Base-by-base conservation (phyloP, 768 basidiomycete genomes). In the Hypholoma sublateritium region DNA sequence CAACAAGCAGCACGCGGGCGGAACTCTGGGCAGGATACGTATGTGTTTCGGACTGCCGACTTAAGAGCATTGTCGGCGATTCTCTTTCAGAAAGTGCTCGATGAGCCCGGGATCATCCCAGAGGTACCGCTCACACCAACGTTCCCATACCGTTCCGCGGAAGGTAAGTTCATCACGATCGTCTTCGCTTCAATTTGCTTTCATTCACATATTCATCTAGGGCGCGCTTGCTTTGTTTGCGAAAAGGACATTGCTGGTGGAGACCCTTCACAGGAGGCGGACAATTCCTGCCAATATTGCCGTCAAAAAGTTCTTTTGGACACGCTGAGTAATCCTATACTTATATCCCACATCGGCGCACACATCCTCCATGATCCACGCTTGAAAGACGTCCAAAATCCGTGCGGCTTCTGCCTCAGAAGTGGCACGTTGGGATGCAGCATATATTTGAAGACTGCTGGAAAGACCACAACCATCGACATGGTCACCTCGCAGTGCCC, bases 221-320 rank as follows among this genome's bases (percentile, higher is more conserved):
- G 56, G 5, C 14, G 61, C 21, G 64, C 64, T 24, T 67, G 66
- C 43, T 67, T 67, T 49, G 43, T 61, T 21, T 65, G 64, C 28
- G 60, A 67, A 48, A 49, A 19, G 12, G 48, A 49, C 32, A 21
- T 2, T 1, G 36, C 17, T 3, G 19, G 37, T 2, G 35, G 50
- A 4, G 36, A 50, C 6, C 36, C 21, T 39, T 39, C 37, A 14
- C 36, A 13, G 3, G 11, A 36, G 19, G 36, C 22, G 3, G 21
- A 39, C 14, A 13, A 14, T 12, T 37, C 36, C 3, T 17, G 22
- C 14, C 14, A 19, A 1, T 22, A 17, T 19, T 59, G 58, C 48
- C 17, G 58, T 36, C 46, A 53, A 5, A 50, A 42, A 28, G 36
- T 58, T 19, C 25, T 34, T 8, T 4, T 59, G 4, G 24, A 53